Percentiles rank a stretch among this genome's conserved stretches.
phyloP scores from a whole-genome alignment of 1,284 basidiomycete genomes.

The Entoloma clypeatum region DNA sequence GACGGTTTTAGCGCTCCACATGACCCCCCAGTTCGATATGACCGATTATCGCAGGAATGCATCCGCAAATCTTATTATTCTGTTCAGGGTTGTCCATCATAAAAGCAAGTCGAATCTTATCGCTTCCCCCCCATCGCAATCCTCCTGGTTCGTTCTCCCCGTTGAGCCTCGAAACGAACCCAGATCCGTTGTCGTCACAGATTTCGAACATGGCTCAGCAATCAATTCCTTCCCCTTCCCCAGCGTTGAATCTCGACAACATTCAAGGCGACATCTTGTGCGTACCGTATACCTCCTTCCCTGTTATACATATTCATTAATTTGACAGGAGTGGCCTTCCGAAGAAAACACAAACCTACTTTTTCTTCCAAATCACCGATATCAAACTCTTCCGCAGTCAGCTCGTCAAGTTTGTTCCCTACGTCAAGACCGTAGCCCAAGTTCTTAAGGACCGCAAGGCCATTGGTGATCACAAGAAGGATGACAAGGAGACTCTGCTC shows the following conservation, averaged over 20 bases:
- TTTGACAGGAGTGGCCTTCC: conserved; percentile 36
- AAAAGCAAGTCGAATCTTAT: too few species aligned
- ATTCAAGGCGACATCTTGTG: conserved; percentile 50
- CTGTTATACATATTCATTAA: neutral
- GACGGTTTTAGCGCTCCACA: too few species aligned
- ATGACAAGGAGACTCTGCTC: conserved; percentile 26
- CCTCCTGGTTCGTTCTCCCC: conserved; percentile 1
- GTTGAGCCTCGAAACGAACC: neutral
- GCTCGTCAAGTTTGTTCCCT: conserved; percentile 26
- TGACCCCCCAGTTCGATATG: too few species aligned
- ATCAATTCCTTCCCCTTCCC: conserved; percentile 10
- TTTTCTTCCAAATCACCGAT: conserved; percentile 39
- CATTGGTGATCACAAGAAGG: conserved; percentile 32
- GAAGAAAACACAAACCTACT: conserved; percentile 40
- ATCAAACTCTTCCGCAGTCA: conserved; percentile 28
- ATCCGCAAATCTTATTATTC: too few species aligned
- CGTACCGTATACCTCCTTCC: conserved; percentile 10
- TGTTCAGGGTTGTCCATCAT: too few species aligned
- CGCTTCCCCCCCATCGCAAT: too few species aligned
- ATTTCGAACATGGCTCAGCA: conserved; percentile 14
- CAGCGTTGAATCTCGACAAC: conserved; percentile 35
- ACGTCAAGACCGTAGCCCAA: conserved; percentile 31
- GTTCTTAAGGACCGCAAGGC: conserved; percentile 31
- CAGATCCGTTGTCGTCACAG: neutral
- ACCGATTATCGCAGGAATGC: too few species aligned